Evolutionary conservation across 257 asterid species (phyloP), one percentile per base, ranked within the genome.

Genomic region (Primulina huaijiensis): DNA sequence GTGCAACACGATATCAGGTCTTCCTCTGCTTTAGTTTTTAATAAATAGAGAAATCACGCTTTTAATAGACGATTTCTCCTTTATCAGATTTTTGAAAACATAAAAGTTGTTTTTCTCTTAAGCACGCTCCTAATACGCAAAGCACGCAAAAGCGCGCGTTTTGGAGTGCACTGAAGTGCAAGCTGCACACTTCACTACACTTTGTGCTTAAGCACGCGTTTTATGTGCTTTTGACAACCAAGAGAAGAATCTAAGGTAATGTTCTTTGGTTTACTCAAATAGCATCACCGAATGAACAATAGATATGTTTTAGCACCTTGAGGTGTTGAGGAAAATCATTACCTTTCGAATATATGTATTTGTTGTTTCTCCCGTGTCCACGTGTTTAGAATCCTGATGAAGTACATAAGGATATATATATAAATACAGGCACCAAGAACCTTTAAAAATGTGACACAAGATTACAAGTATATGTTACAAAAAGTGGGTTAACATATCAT

Each of bases 291-390:
- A 50, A 69, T 50, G 57, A 50, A 16, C 57, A 17, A 5, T 5
- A 14, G 19, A 68, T 40, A 33, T 46, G 69, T 33, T 53, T 29
- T 57, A 69, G 72, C 73, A 46, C 5, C 21, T 52, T 25, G 34
- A 27, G 56, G 35, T 12, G 17, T 65, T 73, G 34, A 40, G 46
- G 65, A 50, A 76, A 62, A 78, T 65, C 31, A 74, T 63, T 25
- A 90, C 97, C 98, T 93, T 87, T 53, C 75, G 71, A 65, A 83
- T 79, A 75, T 87, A 92, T 63, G 88, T 81, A 81, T 87, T 84
- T 56, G 76, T 72, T 43, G 85, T 79, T 46, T 73, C 74, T 70
- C 79, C 88, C 62, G 33, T 37, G 29, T 64, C 82, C 71, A 74
- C 83, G 83, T 63, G 74, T 72, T 77, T 74, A 68, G 81, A 58